These are phyloP conservation scores for Collybia mongolica DNA, from an alignment of 768 basidiomycete genomes.

Conservation along the genomic window DNA sequence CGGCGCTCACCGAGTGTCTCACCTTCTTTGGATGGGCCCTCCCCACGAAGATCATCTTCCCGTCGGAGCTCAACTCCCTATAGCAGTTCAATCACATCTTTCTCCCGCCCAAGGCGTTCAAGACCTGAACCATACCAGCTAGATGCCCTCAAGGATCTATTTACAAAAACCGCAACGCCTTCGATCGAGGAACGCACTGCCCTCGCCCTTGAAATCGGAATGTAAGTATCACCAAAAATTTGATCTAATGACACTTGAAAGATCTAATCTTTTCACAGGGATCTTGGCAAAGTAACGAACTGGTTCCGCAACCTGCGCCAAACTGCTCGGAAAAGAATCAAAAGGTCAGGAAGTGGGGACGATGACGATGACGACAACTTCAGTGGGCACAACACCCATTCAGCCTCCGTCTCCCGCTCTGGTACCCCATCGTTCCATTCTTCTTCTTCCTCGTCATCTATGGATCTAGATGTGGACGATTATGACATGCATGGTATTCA, in stretches of 20 bases:
- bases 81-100: constrained; percentile 32
- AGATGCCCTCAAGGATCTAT: constrained; percentile 69
- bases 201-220: constrained; percentile 75
- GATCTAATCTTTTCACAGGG: constrained; percentile 41
- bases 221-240: constrained; percentile 40
- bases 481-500: constrained; percentile 39
- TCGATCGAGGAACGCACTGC: constrained; percentile 78
- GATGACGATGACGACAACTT: constrained; percentile 48
- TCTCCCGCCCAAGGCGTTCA: constrained; percentile 63
- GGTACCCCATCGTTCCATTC: constrained; percentile 51
- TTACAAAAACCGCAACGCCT: constrained; percentile 66
- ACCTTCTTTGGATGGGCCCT: constrained; percentile 34
- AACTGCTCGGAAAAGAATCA: constrained; percentile 72
- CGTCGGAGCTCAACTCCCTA: constrained; percentile 46
- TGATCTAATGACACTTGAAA: constrained; percentile 12
- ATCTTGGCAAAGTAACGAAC: constrained; percentile 82
- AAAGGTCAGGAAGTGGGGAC: constrained; percentile 44
- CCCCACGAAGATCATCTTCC: constrained; percentile 36
- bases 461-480: constrained; percentile 50
- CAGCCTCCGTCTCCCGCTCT: constrained; percentile 48
- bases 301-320: constrained; percentile 88
- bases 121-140: constrained; percentile 81
- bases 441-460: constrained; percentile 49
- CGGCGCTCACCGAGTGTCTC: constrained; percentile 39
- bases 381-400: constrained; percentile 33